These are phyloP conservation scores for Sisymbrium irio DNA, from an alignment of 345 rosid genomes.

Conservation along the genomic window DNA sequence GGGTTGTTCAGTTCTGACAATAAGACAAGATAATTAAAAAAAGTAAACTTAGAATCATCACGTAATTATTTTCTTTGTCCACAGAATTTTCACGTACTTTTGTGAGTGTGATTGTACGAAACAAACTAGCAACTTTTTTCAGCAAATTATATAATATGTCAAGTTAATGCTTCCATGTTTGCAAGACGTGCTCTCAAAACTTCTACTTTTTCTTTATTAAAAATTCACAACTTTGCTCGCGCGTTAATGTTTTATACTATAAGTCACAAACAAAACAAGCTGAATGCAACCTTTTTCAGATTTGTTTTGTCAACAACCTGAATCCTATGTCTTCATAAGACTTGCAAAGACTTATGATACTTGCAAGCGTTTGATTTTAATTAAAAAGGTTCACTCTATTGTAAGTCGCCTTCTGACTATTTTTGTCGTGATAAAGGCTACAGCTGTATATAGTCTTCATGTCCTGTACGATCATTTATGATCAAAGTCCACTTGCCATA, in stretches of 20 bases:
- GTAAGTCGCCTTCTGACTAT: constrained; percentile 21
- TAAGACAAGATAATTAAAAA: neutral
- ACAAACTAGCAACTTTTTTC: neutral
- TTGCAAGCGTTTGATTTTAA: neutral
- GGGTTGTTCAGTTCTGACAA: neutral
- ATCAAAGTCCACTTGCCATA: constrained; percentile 16
- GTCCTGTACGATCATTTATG: constrained; percentile 5
- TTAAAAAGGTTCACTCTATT: neutral
- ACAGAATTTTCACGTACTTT: neutral
- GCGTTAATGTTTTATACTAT: too few species aligned
- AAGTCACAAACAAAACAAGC: neutral
- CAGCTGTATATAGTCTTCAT: constrained; percentile 30
- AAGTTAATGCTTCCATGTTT: constrained; percentile 23
- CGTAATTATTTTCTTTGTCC: neutral
- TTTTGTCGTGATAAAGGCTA: constrained; percentile 15
- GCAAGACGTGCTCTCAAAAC: constrained; percentile 22
- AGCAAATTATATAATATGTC: neutral
- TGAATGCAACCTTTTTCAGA: neutral
- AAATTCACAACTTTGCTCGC: neutral
- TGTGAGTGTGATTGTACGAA: too few species aligned
- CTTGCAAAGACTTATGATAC: neutral
- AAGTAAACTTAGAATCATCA: neutral
- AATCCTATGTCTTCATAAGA: neutral
- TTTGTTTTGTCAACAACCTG: neutral
- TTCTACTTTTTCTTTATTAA: neutral